A percentile compares a stretch with the other conserved stretches of the same genome.
These are phyloP conservation scores for Tolypocladium capitatum DNA, from an alignment of 2,329 filamentous ascomycete genomes.

Conservation along the genomic window DNA sequence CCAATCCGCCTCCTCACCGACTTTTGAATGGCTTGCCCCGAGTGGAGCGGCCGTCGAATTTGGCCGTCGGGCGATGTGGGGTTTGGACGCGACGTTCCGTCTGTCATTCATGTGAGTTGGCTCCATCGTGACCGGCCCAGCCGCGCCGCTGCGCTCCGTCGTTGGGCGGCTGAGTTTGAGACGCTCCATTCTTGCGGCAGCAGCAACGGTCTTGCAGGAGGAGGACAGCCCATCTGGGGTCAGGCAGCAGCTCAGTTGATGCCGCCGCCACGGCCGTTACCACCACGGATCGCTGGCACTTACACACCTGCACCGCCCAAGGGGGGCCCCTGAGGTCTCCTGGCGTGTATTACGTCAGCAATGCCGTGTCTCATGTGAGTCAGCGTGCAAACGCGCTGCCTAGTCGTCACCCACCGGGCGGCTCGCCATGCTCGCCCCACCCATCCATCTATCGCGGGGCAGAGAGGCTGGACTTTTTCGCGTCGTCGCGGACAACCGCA, in stretches of 20 bases:
- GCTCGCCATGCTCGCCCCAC: not conserved
- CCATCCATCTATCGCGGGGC: not conserved
- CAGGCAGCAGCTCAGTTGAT: not conserved
- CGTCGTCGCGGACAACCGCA: not conserved
- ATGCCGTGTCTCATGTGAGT: too few relatives aligned
- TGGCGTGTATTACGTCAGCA: not conserved
- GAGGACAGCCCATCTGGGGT: not conserved
- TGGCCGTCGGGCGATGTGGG: conserved; percentile 2
- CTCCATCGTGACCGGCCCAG: not conserved
- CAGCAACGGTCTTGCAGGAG: not conserved
- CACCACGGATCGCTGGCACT: not conserved
- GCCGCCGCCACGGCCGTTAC: not conserved
- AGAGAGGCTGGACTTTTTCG: not conserved
- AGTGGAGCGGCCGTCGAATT: conserved; percentile 12
- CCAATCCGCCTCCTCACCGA: conserved; percentile 13
- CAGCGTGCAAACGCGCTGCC: too few relatives aligned
- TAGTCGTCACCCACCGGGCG: not conserved
- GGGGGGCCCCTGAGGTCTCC: too few relatives aligned
- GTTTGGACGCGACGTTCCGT: not conserved
- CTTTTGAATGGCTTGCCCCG: conserved; percentile 13
- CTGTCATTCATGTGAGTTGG: too few relatives aligned
- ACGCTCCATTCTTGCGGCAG: not conserved
- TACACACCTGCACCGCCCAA: too few relatives aligned
- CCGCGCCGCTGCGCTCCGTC: not conserved
- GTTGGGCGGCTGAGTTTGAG: not conserved